A percentile compares a stretch with the other conserved stretches of the same genome.
Evolutionary conservation across 106 monocot genomes (phyloP).

Genomic region (Xerophyta viscosa): DNA sequence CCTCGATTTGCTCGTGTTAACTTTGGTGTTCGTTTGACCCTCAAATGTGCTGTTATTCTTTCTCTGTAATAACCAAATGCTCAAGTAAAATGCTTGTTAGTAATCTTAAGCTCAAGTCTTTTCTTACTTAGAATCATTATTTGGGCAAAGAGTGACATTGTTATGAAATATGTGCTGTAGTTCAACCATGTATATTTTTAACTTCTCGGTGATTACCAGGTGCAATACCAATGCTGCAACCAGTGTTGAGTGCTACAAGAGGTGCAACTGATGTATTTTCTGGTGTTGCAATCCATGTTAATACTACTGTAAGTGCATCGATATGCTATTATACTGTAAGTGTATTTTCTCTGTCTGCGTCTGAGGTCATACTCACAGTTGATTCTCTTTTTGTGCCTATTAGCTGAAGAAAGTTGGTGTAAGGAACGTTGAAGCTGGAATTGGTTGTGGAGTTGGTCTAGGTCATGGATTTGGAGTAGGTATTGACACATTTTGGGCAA

Average conservation of each 20-base stretch:
- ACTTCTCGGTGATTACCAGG: constrained; percentile 44
- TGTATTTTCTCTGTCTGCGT: neutral
- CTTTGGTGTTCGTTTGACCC: too few species aligned
- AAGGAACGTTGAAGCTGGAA: constrained; percentile 72
- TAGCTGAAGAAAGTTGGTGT: constrained; percentile 63
- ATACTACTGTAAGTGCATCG: constrained; percentile 46
- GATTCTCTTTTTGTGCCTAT: constrained; percentile 3
- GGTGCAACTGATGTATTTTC: constrained; percentile 90
- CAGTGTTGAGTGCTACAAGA: constrained; percentile 74
- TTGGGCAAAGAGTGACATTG: too few species aligned
- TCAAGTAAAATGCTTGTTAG: too few species aligned
- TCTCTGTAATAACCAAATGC: too few species aligned
- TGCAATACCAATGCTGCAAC: constrained; percentile 71
- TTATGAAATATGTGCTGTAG: too few species aligned
- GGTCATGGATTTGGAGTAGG: constrained; percentile 96
- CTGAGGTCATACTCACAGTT: neutral
- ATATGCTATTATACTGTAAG: neutral
- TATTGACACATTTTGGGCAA: too few species aligned
- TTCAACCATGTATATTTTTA: too few species aligned
- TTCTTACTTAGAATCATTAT: too few species aligned
- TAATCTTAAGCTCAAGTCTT: too few species aligned
- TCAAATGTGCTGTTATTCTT: too few species aligned
- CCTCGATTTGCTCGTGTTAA: too few species aligned
- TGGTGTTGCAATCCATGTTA: constrained; percentile 69
- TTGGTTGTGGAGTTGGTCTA: constrained; percentile 88